Evolutionary conservation across 352 stramenopile genomes (phyloP).

Genomic region (Globisporangium perplexum): DNA sequence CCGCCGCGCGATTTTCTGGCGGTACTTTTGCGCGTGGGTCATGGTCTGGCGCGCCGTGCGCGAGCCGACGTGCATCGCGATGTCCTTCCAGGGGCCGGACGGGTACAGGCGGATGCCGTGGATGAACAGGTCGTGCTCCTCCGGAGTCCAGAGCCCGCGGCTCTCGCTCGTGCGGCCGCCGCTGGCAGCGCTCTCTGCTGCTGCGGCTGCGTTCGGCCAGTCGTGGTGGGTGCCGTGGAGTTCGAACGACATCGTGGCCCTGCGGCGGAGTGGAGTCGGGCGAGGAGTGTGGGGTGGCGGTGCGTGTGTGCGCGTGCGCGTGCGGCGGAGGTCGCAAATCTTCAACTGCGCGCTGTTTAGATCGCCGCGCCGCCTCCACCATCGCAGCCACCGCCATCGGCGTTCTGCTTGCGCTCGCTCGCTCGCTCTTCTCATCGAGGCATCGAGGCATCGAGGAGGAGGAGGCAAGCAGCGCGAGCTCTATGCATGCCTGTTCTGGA

Average conservation of each 20-base stretch:
- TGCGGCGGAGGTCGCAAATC: slow-evolving; percentile 34
- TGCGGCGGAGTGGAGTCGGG: too few species aligned
- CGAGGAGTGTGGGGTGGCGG: not conserved
- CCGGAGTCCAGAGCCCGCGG: slow-evolving; percentile 64
- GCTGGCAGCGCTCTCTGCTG: slow-evolving; percentile 4
- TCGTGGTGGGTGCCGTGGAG: slow-evolving; percentile 5
- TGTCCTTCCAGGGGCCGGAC: slow-evolving; percentile 74
- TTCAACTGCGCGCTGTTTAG: slow-evolving; percentile 32
- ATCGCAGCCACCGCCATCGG: too few species aligned
- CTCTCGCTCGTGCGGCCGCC: slow-evolving; percentile 38
- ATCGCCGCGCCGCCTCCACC: too few species aligned
- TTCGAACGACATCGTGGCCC: slow-evolving; percentile 16
- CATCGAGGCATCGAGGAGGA: too few species aligned
- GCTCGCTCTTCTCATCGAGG: too few species aligned
- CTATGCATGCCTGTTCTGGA: too few species aligned
- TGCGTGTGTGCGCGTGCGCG: not conserved
- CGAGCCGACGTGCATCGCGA: slow-evolving; percentile 61
- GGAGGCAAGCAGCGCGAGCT: not conserved
- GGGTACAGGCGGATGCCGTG: slow-evolving; percentile 74
- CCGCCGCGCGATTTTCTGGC: slow-evolving; percentile 71
- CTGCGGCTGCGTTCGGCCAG: slow-evolving; percentile 14
- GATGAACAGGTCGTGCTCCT: slow-evolving; percentile 73
- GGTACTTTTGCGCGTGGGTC: slow-evolving; percentile 84
- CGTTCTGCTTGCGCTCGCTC: slow-evolving; percentile 8
- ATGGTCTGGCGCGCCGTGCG: slow-evolving; percentile 73